A percentile compares a stretch with the other conserved stretches of the same genome.
These are phyloP conservation scores for Mycena albidolilacea DNA, from an alignment of 768 basidiomycete species.

Conservation along the genomic window DNA sequence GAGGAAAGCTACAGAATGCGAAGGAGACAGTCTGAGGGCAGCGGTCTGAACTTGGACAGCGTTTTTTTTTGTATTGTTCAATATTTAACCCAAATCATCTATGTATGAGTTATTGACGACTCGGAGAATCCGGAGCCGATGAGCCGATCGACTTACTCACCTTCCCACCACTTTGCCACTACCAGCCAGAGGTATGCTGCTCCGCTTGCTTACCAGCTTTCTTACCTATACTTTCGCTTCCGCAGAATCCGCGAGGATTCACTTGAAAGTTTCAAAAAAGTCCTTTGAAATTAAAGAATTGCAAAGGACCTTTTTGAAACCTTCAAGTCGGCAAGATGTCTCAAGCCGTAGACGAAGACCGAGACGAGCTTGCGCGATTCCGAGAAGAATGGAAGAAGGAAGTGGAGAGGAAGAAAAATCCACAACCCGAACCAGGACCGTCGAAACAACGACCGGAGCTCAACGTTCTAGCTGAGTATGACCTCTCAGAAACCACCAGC, in stretches of 20 bases:
- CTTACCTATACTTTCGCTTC: not conserved
- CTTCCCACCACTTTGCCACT: not conserved
- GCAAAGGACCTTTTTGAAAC: not conserved
- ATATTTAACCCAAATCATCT: too few species aligned
- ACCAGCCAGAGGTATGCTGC: not conserved
- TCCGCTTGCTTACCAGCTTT: not conserved
- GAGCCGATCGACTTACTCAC: not conserved
- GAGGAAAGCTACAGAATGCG: too few species aligned
- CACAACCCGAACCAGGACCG: slow-evolving; percentile 19
- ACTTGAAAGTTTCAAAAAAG: not conserved
- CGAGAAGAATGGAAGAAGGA: slow-evolving; percentile 83
- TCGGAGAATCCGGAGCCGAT: slow-evolving; percentile 1
- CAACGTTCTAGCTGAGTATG: slow-evolving; percentile 16
- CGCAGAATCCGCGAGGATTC: slow-evolving; percentile 1
- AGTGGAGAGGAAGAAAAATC: slow-evolving; percentile 59
- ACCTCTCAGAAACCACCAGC: slow-evolving; percentile 29
- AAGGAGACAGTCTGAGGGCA: too few species aligned
- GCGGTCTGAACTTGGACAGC: too few species aligned
- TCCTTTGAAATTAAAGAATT: not conserved
- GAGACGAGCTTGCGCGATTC: slow-evolving; percentile 75
- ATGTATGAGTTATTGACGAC: too few species aligned
- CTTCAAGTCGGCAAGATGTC: slow-evolving; percentile 13
- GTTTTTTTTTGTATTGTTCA: too few species aligned
- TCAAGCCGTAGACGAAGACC: not conserved
- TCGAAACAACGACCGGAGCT: slow-evolving; percentile 25